Evolutionary conservation across 2,329 filamentous ascomycete species (phyloP), one percentile per base, ranked within the genome.

Genomic region (Xylaria sp.): DNA sequence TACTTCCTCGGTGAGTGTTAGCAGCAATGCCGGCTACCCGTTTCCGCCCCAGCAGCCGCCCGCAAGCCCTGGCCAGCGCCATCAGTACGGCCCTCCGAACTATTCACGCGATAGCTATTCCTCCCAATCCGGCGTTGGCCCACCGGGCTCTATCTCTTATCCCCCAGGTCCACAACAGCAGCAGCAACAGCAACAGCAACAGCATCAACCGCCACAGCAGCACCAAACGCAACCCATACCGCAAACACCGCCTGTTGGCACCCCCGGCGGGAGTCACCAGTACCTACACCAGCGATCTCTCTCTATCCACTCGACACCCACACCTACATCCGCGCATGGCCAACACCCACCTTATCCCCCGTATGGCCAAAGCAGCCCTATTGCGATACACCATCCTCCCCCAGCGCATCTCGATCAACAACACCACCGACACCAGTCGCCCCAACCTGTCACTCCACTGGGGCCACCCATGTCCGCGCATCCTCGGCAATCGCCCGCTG

Each of bases 271-370:
- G 20, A 76, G 77, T 50, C 72, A 76, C 25, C 75, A 73, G 73
- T 80, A 82, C 54, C 77, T 81, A 56, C 82, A 83, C 65, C 81
- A 82, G 72, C 78, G 87, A 74, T 88, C 88, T 51, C 86, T 86
- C 65, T 90, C 88, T 25, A 81, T 85, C 6, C 86, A 90, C 65
- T 90, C 88, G 13, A 86, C 84, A 31, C 81, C 87, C 12, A 90
- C 89, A 44, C 88, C 88, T n/a, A 89, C 87, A 7, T 89, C 88
- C 48, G 85, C 88, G 18, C 88, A 89, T 56, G 87, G 85, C 75
- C 88, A 90, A 77, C 85, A 85, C 55, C 83, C 73, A 37, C 69
- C 84, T 9, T 88, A 85, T 73, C 84, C 84, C 13, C 78, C 85
- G 34, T 87, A 85, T 71, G 78, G 77, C 28, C 86, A 88, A 69